phyloP scores from a whole-genome alignment of 2,329 filamentous ascomycete species.

The Metarhizium humberi region DNA sequence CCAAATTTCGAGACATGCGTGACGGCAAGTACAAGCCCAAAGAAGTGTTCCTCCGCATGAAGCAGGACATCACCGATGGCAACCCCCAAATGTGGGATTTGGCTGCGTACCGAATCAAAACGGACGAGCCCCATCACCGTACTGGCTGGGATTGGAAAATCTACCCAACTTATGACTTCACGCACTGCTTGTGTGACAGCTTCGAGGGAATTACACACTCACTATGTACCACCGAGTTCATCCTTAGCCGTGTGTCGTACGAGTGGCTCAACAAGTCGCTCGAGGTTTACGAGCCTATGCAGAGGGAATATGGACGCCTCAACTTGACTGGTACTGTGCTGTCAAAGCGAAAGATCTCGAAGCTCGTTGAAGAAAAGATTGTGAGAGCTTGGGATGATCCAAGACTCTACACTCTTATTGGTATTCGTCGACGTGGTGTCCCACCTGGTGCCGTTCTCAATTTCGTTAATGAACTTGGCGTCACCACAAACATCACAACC shows the following conservation, averaged over 20 bases:
- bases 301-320: slow-evolving; percentile 62
- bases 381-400: slow-evolving; percentile 91
- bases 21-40: slow-evolving; percentile 83
- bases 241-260: slow-evolving; percentile 75
- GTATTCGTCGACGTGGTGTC: slow-evolving; percentile 72
- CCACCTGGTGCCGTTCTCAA: slow-evolving; percentile 82
- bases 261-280: slow-evolving; percentile 80
- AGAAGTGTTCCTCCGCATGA: slow-evolving; percentile 85
- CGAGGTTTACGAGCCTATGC: slow-evolving; percentile 84
- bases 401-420: slow-evolving; percentile 78
- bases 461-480: slow-evolving; percentile 85
- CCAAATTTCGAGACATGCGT: slow-evolving; percentile 81
- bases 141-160: slow-evolving; percentile 83
- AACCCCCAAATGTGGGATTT: slow-evolving; percentile 98
- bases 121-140: slow-evolving; percentile 61
- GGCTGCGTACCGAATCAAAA: slow-evolving; percentile 77
- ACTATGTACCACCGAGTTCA: slow-evolving; percentile 88
- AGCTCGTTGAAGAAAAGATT: slow-evolving; percentile 66
- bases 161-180: slow-evolving; percentile 92
- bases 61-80: slow-evolving; percentile 72
- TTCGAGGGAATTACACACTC: slow-evolving; percentile 89
- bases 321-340: slow-evolving; percentile 79
- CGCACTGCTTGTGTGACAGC: slow-evolving; percentile 83
- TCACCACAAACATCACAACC: slow-evolving; percentile 70
- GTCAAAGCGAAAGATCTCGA: slow-evolving; percentile 75